phyloP scores from a whole-genome alignment of 2,329 filamentous ascomycete species.

The Fusarium aywerte region DNA sequence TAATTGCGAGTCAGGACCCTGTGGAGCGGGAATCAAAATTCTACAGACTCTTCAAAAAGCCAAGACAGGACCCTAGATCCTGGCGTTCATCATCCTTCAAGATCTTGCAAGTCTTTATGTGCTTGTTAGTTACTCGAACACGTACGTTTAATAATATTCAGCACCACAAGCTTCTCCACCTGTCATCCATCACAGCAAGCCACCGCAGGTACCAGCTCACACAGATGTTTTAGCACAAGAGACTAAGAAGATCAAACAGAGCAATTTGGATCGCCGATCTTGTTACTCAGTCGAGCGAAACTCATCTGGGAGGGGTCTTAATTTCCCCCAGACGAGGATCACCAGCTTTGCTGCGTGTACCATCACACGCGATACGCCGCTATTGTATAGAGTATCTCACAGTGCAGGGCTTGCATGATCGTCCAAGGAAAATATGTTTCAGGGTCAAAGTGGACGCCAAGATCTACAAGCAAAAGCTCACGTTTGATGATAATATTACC shows the following conservation, averaged over 20 bases:
- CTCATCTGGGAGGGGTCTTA: not conserved
- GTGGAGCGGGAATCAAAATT: too few relatives aligned
- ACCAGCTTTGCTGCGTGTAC: conserved; percentile 6
- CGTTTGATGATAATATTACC: not conserved
- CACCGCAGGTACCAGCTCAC: conserved; percentile 1
- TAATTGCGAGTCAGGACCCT: conserved; percentile 9
- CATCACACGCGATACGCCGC: not conserved
- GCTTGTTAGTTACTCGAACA: not conserved
- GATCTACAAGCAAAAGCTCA: not conserved
- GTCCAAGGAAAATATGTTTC: not conserved
- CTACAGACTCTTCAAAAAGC: not conserved
- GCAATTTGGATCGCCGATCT: conserved; percentile 26
- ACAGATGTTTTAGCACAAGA: conserved; percentile 3
- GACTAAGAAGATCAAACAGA: conserved; percentile 1
- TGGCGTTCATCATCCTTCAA: conserved; percentile 7
- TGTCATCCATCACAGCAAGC: conserved; percentile 7
- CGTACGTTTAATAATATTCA: not conserved
- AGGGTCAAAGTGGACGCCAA: not conserved
- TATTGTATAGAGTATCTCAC: conserved; percentile 36
- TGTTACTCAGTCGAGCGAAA: not conserved
- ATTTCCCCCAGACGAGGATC: conserved; percentile 39
- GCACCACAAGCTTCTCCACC: conserved; percentile 6
- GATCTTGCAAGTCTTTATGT: conserved; percentile 18
- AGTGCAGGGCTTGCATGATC: conserved; percentile 23
- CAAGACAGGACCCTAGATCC: conserved; percentile 11